Evolutionary conservation across 352 stramenopile species (phyloP), one percentile per base, ranked within the genome.

Genomic region (Phytopythium sindhum): DNA sequence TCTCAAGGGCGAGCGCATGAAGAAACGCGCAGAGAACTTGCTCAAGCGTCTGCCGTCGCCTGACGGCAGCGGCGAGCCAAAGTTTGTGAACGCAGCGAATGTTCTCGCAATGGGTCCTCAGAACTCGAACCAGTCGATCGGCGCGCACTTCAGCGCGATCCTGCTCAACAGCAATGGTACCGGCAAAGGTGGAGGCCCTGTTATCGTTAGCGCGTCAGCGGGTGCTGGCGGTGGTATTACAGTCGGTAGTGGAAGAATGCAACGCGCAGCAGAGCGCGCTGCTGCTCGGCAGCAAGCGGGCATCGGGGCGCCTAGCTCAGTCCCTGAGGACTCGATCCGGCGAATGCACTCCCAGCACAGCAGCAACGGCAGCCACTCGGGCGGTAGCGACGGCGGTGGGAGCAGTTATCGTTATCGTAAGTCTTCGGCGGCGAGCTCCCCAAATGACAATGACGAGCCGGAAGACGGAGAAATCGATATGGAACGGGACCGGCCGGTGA

Each of bases 21-120:
- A 93, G 67, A 93, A 91, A 65, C 85, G 87, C 5, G 85, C 85
- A 4, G 87, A 95, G 68, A 93, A 91, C 47, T 60, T 95, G 29
- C 61, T 95, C 5, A 93, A 92, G 64, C 78, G 83, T 23, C 65
- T 95, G 31, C 82, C 85, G 17, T 47, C 84, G 21, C 87, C 85
- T 11, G 74, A 90, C 47, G 64, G 83, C 4, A 56, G 72, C 35
- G 80, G 79, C 4, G 84, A 93, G 24, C 84, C 81, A 2, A 71
- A 68, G 47, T 74, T 93, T 59, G 84, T 93, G 1, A 74, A 91
- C 37, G 67, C 78, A 21, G 81, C 80, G 5, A 85, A 57, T 26
- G 75, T 70, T 0, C 50, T 93, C 47, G 62, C 71, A 9, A 63
- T 73, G 31, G 63, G 64, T 0, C 56, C 65, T 6, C 66, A 72